Evolutionary conservation across 148 eudicot genomes (phyloP).

Genomic region (Linanthus parryae): DNA sequence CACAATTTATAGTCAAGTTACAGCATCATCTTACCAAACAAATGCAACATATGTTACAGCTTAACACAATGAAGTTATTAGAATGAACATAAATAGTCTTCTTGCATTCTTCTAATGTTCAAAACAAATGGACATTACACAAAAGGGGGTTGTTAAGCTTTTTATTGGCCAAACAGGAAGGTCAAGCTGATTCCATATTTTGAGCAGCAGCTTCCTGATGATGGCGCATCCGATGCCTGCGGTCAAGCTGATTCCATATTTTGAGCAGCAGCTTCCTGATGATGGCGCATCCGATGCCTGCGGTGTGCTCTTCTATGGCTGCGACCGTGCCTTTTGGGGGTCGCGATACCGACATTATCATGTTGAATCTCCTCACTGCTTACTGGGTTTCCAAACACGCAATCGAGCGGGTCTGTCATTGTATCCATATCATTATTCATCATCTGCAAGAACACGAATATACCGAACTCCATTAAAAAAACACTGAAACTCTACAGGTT

Average conservation of each 20-base stretch:
- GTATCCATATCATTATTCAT: conserved; percentile 14
- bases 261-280: conserved; percentile 14
- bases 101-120: no score
- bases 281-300: conserved; percentile 28
- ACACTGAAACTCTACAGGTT: background rate
- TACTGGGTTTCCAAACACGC: conserved; percentile 22
- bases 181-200: no score
- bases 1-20: no score
- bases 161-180: no score
- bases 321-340: conserved; percentile 17
- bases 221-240: conserved; percentile 26
- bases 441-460: background rate
- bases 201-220: conserved; percentile 17
- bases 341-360: background rate
- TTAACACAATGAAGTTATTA: no score
- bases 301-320: conserved; percentile 23
- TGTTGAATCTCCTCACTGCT: conserved; percentile 17
- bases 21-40: no score
- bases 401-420: conserved; percentile 27
- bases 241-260: no score
- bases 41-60: no score
- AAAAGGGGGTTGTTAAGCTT: no score
- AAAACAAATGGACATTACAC: no score
- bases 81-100: no score
- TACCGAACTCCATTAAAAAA: background rate